Base-by-base conservation (phyloP, 179 eudicot species). In the Camellia oleifera region DNA sequence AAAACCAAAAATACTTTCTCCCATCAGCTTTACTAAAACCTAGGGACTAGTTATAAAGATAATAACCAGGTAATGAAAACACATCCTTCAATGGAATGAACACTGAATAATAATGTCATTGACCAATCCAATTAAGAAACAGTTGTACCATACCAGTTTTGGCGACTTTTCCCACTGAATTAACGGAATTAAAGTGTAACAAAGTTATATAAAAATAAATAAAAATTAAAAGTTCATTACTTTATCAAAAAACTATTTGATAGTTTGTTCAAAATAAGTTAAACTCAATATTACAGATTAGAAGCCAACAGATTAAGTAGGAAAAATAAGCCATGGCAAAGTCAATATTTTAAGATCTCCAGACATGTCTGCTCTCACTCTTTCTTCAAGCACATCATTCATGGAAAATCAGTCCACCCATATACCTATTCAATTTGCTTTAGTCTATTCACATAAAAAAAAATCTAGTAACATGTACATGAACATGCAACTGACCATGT, bases 1-100 rank as follows among this genome's bases (percentile, higher is more conserved):
- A 84, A 71, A 56, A 42, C 18, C 14, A 74, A 70, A 78, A 78
- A 65, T 74, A 42, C 10, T 50, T 52, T 32, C 72, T 69, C 64
- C 74, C 64, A 52, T 71, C 77, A 77, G 76, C 72, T 58, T 70
- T 40, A 50, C n/a, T 4, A 17, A 18, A 73, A 79, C 15, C 68
- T 54, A 66, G 40, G 17, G 20, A 65, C 15, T 15, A 3, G 7
- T 11, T 18, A n/a, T 64, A 26, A 77, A 14, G 15, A 48, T 50
- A 69, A 78, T 44, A 67, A 54, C 74, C 14, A 79, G 42, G 58
- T 63, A 48, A 45, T 20, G 44, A 77, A 20, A 65, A 77, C 14
- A 50, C 26, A 77, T 77, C 61, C 32, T 63, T 52, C 72, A 65
- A 50, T 15, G 15, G 61, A 26, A 46, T 12, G 13, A 62, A 48